phyloP scores from a whole-genome alignment of 805 yeast species.

The Teunomyces kruisii region DNA sequence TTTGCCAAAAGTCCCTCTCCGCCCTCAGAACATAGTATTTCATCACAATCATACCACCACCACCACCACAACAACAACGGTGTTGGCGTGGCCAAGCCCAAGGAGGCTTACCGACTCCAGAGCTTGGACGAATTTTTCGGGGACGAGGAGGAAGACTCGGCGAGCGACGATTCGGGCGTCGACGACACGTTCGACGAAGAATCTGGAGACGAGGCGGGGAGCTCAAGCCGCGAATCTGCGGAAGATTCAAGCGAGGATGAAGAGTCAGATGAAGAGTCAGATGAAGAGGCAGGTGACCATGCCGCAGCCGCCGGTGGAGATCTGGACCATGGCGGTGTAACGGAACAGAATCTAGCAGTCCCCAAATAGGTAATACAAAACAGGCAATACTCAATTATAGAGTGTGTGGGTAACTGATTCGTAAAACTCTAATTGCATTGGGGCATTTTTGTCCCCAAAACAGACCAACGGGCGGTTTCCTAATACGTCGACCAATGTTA shows the following conservation, averaged over 20 bases:
- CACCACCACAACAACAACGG: no score
- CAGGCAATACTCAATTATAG: no score
- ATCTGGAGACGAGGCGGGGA: neutral
- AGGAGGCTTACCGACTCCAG: slow-evolving; percentile 57
- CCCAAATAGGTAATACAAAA: neutral
- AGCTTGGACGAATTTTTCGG: slow-evolving; percentile 86
- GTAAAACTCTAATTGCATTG: no score
- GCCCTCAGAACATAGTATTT: slow-evolving; percentile 21
- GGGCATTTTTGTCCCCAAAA: no score
- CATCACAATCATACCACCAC: slow-evolving; percentile 19
- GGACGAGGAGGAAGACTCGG: slow-evolving; percentile 21
- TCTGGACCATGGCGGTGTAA: neutral
- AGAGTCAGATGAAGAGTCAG: slow-evolving; percentile 16
- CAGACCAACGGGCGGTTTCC: no score
- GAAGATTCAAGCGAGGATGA: slow-evolving; percentile 12
- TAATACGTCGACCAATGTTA: no score
- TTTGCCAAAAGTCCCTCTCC: slow-evolving; percentile 18
- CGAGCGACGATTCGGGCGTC: slow-evolving; percentile 18
- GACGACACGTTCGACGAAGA: slow-evolving; percentile 16
- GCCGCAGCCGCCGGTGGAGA: neutral
- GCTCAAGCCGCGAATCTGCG: slow-evolving; percentile 14
- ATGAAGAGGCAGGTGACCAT: no score
- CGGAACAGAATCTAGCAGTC: neutral
- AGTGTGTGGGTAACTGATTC: no score
- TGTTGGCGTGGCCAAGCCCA: neutral